phyloP scores from a whole-genome alignment of 2,329 filamentous ascomycete species.

The Neonectria magnoliae region DNA sequence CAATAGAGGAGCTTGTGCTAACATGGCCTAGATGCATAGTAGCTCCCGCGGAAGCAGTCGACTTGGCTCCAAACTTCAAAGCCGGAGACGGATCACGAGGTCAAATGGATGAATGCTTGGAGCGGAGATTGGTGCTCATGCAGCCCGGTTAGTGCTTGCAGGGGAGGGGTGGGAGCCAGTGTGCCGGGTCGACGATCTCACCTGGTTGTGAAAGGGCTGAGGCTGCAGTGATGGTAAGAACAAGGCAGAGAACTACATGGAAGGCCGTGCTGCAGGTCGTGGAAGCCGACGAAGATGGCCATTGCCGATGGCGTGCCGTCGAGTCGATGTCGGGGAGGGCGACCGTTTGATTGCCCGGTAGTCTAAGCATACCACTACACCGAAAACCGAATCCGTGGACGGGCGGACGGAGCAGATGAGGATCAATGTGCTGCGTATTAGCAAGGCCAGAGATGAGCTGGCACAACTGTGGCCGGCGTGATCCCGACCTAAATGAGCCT shows the following conservation, averaged over 20 bases:
- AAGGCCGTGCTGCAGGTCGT: not conserved
- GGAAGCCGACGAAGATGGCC: not conserved
- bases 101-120: constrained; percentile 20
- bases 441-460: constrained; percentile 23
- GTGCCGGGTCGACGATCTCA: constrained; percentile 24
- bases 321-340: not conserved
- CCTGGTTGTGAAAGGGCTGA: constrained; percentile 19
- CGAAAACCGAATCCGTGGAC: constrained; percentile 17
- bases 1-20: not conserved
- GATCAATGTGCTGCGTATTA: not conserved
- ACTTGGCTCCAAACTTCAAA: constrained; percentile 21
- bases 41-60: constrained; percentile 22
- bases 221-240: constrained; percentile 24
- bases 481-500: constrained; percentile 4
- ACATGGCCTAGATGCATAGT: constrained; percentile 16
- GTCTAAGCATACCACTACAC: constrained; percentile 19
- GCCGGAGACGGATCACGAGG: constrained; percentile 35
- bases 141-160: constrained; percentile 31
- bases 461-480: constrained; percentile 1
- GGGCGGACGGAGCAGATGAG: not conserved
- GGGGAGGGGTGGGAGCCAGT: constrained; percentile 32
- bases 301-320: not conserved
- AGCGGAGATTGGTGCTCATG: constrained; percentile 39
- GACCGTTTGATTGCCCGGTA: not conserved
- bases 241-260: constrained; percentile 22